Evolutionary conservation across 176 grass and related monocot species (phyloP), one percentile per base, ranked within the genome.

Genomic region (Aegilops sharonensis): DNA sequence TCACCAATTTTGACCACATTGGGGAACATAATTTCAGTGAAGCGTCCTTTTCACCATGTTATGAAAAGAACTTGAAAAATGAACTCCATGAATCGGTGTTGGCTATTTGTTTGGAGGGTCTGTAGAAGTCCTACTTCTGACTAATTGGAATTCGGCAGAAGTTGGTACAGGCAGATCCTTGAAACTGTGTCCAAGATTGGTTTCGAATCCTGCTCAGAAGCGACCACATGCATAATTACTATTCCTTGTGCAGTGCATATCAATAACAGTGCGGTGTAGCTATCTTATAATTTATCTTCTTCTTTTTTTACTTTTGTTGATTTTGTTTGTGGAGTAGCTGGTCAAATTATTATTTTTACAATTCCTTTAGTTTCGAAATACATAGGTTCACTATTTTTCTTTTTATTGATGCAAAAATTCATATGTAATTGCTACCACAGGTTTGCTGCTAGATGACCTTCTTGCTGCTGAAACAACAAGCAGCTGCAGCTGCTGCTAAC

Each of bases 391-490:
- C n/a, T 76, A 15, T 30, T 82, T 69, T 71, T 42, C 27, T 27
- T 11, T 78, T 78, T 75, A 37, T 30, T 68, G 52, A 59, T 90
- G 8, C 29, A 68, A 86, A 24, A 5, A 82, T 75, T 52, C 29
- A 6, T 29, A 39, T 73, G 2, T 9, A 75, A 50, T 83, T 80
- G 50, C 43, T 87, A 30, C 72, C 57, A 14, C 84, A 98, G 97
- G 97, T 82, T 88, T 95, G 72, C 87, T 95, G 75, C 85, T 94
- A 70, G 93, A 98, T 82, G 93, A 94, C 72, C 94, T 98, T 48
- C 93, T 98, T 86, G 91, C 81, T 88, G 84, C 89, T 82, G 93
- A 95, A 84, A 94, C 93, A 83, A 95, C 96, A 85, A 94, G 92
- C 91, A 72, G 92, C 86, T 57, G 92, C 91, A 72, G 92, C 86